Conservation (phyloP, 768 basidiomycete genomes). For the Tricholoma saponaceum region DNA sequence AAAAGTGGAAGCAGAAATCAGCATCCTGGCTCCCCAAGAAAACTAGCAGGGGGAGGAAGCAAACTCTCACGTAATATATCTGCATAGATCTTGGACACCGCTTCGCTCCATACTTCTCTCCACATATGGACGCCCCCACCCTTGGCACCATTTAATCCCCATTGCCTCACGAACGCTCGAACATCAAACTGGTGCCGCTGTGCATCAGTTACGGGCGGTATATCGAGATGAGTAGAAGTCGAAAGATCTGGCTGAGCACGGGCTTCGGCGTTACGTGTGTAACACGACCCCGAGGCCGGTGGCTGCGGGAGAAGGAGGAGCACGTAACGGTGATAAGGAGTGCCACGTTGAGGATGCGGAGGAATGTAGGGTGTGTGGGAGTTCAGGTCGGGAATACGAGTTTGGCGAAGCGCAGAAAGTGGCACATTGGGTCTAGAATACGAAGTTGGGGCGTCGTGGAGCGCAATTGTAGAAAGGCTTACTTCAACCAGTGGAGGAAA, state of each 20-base stretch:
- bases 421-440: constrained; percentile 71
- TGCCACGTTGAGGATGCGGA: constrained; percentile 88
- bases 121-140: constrained; percentile 84
- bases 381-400: constrained; percentile 38
- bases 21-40: constrained; percentile 7
- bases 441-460: constrained; percentile 5
- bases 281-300: constrained; percentile 25
- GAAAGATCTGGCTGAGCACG: constrained; percentile 25
- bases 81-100: constrained; percentile 59
- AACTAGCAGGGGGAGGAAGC: too few species aligned
- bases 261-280: constrained; percentile 31
- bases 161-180: constrained; percentile 53
- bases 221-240: constrained; percentile 36
- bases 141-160: constrained; percentile 46
- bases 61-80: constrained; percentile 60
- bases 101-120: constrained; percentile 70
- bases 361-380: constrained; percentile 77
- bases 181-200: constrained; percentile 62
- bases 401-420: constrained; percentile 54
- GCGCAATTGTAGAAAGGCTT: constrained; percentile 22
- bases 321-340: constrained; percentile 88
- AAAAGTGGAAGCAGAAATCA: constrained; percentile 8
- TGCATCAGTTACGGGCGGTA: constrained; percentile 41
- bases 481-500: constrained; percentile 88
- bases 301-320: constrained; percentile 73